Base-by-base conservation (phyloP, 2,329 filamentous ascomycete species). In the Trichoderma cornu-damae region DNA sequence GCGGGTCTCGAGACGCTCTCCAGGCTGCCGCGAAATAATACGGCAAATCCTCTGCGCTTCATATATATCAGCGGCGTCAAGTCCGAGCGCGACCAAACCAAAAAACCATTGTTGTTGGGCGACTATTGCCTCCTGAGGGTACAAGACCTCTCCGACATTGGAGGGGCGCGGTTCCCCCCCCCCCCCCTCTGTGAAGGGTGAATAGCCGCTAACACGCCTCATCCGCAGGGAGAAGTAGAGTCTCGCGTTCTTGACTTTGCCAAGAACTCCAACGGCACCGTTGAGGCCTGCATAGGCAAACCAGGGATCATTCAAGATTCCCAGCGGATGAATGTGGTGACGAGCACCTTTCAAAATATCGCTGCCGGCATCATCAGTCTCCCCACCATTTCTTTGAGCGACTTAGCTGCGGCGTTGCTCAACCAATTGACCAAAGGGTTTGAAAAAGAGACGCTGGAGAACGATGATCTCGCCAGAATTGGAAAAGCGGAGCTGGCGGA, bases 51-150 rank as follows among this genome's bases (percentile, higher is more conserved):
- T 0, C 68, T 80, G 32, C 73, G 73, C 1, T 81, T 80, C 58
- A 49, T 80, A 2, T 80, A 80, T 62, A 70, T 77, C 59, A 82
- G 79, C 60, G 80, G 79, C 2, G 62, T 67, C 1, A 67, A 64
- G 1, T 70, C 71, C 2, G 72, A 75, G 60, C 72, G 77, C 1
- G 79, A 82, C 46, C 75, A 69, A 18, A 71, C 63, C 11, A 75
- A 79, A 64, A 76, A 67, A 51, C 74, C 72, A 1, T 63, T 60
- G 59, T 61, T 72, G 6, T 61, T 73, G 26, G 42, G 35, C 16
- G 34, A 49, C 12, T 55, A 55, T 12, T 20, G 11, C 7, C 20
- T 59, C 11, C 42, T 59, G 53, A 50, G 58, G 16, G 58, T 59
- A 40, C 7, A 9, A 2, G 9, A 11, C 37, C 28, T 28, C 7